These are phyloP conservation scores for Lycium barbarum DNA, from an alignment of 257 asterid species.

Conservation along the genomic window DNA sequence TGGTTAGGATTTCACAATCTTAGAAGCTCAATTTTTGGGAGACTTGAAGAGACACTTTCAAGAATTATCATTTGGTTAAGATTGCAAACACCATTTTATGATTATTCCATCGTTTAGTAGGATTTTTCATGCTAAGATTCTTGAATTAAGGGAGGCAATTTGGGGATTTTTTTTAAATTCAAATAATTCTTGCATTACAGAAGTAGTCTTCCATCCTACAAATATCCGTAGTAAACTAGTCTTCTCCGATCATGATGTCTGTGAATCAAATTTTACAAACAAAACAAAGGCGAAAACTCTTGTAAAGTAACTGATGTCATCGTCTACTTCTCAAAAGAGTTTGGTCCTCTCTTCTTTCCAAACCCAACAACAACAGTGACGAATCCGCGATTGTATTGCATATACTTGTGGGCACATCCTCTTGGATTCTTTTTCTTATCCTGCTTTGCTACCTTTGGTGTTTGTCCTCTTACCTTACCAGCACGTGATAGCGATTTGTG, in stretches of 20 bases:
- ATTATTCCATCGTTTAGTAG: too few species aligned
- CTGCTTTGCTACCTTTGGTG: slow-evolving; percentile 88
- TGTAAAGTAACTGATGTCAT: slow-evolving; percentile 27
- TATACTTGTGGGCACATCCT: slow-evolving; percentile 91
- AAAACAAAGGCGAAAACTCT: slow-evolving; percentile 22
- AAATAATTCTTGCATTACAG: background rate
- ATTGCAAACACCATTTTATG: too few species aligned
- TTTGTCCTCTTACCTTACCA: slow-evolving; percentile 90
- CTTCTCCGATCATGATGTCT: background rate
- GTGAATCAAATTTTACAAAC: slow-evolving; percentile 31
- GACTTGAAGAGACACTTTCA: too few species aligned
- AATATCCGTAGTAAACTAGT: background rate
- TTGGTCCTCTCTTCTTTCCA: slow-evolving; percentile 69
- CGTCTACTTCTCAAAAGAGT: slow-evolving; percentile 65
- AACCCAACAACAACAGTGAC: slow-evolving; percentile 88
- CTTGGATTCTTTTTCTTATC: slow-evolving; percentile 92
- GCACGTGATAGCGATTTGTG: slow-evolving; percentile 98
- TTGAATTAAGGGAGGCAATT: too few species aligned
- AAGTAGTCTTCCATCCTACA: background rate
- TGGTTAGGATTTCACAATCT: too few species aligned
- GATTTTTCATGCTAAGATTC: too few species aligned
- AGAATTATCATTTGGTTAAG: too few species aligned
- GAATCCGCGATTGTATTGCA: slow-evolving; percentile 89
- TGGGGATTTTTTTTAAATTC: too few species aligned
- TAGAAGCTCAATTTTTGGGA: too few species aligned